A percentile compares a stretch with the other conserved stretches of the same genome.
phyloP scores from a whole-genome alignment of 805 yeast genomes.

The Kluyveromyces nonfermentans region DNA sequence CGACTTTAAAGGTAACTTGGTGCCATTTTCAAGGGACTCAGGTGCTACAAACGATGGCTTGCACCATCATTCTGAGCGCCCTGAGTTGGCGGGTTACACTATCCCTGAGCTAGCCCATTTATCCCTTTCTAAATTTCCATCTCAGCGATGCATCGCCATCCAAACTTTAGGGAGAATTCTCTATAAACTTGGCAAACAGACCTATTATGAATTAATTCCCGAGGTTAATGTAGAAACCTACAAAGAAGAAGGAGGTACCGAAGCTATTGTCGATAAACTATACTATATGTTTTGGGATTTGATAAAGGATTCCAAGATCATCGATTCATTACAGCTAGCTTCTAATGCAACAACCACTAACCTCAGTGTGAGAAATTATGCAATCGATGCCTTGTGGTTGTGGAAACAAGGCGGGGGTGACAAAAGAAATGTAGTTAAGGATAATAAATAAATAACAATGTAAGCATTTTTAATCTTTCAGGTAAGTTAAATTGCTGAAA shows the following conservation, averaged over 20 bases:
- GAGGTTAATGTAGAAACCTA: slow-evolving; percentile 33
- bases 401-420: slow-evolving; percentile 53
- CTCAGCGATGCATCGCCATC: slow-evolving; percentile 81
- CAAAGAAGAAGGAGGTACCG: slow-evolving; percentile 32
- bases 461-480: background rate
- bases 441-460: background rate
- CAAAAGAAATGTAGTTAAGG: slow-evolving; percentile 10
- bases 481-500: background rate
- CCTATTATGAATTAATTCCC: slow-evolving; percentile 46
- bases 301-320: slow-evolving; percentile 48
- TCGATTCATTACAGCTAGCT: slow-evolving; percentile 58
- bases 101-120: slow-evolving; percentile 71
- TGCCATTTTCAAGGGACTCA: slow-evolving; percentile 46
- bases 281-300: slow-evolving; percentile 58
- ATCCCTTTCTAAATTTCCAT: slow-evolving; percentile 66
- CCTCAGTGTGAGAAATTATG: slow-evolving; percentile 70
- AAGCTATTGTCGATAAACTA: slow-evolving; percentile 28
- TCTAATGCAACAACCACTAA: slow-evolving; percentile 60
- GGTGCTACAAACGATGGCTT: slow-evolving; percentile 55
- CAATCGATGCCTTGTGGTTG: slow-evolving; percentile 84
- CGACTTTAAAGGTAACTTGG: slow-evolving; percentile 75
- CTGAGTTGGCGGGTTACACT: slow-evolving; percentile 89
- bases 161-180: slow-evolving; percentile 81
- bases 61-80: slow-evolving; percentile 86
- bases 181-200: slow-evolving; percentile 61